These are phyloP conservation scores for Maudiozyma pseudohumilis DNA, from an alignment of 805 yeast genomes.

Conservation along the genomic window DNA sequence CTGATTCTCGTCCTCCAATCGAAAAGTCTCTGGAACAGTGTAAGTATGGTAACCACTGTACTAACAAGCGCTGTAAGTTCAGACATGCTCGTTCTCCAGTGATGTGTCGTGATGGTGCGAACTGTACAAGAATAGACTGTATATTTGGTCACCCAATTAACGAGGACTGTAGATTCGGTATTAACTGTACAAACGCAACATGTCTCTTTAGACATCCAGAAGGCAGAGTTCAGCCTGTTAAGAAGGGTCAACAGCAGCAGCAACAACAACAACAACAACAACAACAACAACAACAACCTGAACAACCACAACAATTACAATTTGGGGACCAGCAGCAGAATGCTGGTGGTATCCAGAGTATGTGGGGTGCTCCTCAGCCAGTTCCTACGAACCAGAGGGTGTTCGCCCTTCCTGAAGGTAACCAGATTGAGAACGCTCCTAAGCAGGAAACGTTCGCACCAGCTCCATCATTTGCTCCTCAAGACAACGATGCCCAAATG, in stretches of 20 bases:
- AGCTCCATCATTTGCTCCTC: conserved; percentile 15
- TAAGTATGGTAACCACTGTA: conserved; percentile 67
- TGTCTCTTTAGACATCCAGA: conserved; percentile 78
- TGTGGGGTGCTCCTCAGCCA: conserved; percentile 7
- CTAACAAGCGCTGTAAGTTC: conserved; percentile 67
- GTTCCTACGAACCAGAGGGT: conserved; percentile 47
- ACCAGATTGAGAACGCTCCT: conserved; percentile 61
- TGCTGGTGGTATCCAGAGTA: conserved; percentile 10
- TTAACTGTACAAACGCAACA: conserved; percentile 56
- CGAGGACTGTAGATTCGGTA: conserved; percentile 74
- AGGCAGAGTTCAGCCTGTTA: conserved; percentile 42
- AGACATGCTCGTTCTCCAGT: conserved; percentile 73
- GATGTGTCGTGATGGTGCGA: conserved; percentile 73
- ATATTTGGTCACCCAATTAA: conserved; percentile 70
- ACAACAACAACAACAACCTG: background rate
- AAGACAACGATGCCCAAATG: conserved; percentile 24
- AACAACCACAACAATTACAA: conserved; percentile 4
- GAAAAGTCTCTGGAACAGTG: conserved; percentile 70
- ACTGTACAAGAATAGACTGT: conserved; percentile 74
- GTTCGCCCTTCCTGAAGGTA: conserved; percentile 70
- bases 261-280: conserved; percentile 28
- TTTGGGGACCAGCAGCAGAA: conserved; percentile 6
- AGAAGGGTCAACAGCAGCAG: conserved; percentile 8
- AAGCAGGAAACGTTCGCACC: conserved; percentile 30
- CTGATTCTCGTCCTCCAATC: conserved; percentile 17